phyloP scores from a whole-genome alignment of 805 yeast genomes.

The Saccharomycopsis fodiens region DNA sequence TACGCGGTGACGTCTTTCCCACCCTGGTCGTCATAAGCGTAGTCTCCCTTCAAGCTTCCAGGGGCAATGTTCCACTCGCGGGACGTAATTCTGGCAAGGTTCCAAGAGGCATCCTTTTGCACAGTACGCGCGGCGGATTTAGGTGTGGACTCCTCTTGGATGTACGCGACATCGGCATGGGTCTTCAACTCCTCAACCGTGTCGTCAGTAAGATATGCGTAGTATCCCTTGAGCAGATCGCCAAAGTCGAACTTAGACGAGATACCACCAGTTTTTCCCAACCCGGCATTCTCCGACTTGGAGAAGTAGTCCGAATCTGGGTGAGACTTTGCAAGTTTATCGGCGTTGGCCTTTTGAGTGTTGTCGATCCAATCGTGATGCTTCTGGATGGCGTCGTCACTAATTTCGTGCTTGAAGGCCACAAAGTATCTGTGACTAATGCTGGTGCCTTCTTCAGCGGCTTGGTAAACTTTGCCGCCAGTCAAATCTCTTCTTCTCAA shows the following conservation, averaged over 20 bases:
- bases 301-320: background rate
- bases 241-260: constrained; percentile 38
- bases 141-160: constrained; percentile 54
- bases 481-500: too few relatives aligned
- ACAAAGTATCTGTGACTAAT: constrained; percentile 14
- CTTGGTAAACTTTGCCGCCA: too few relatives aligned
- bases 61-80: constrained; percentile 24
- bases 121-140: constrained; percentile 38
- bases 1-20: constrained; percentile 56
- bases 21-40: constrained; percentile 5
- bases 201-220: constrained; percentile 71
- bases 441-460: too few relatives aligned
- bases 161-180: constrained; percentile 54
- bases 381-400: background rate
- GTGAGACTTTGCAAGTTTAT: background rate
- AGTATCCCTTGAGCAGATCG: constrained; percentile 57
- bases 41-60: constrained; percentile 8
- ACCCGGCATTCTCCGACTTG: background rate
- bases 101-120: constrained; percentile 67
- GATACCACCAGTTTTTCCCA: too few relatives aligned
- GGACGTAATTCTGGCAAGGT: constrained; percentile 59
- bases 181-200: constrained; percentile 65
- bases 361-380: constrained; percentile 1
- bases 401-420: constrained; percentile 1
- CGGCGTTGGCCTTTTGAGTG: background rate